Percentiles rank a stretch among this genome's conserved stretches.
Conservation (phyloP, 495 filamentous ascomycete species). For the Cairneyella variabilis region DNA sequence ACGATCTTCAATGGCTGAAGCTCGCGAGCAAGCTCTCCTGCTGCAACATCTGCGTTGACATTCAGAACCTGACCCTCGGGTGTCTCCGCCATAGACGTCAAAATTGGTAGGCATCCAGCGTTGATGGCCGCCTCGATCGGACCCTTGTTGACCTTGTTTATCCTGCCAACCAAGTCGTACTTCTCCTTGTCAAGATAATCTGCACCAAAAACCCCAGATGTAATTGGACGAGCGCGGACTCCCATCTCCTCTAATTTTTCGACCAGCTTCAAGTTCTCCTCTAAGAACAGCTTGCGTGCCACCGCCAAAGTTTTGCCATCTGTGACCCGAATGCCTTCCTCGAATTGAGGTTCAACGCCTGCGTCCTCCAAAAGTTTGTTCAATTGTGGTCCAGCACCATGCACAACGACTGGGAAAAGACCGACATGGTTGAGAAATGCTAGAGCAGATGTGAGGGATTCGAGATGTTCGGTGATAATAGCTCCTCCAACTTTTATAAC, state of each 20-base stretch:
- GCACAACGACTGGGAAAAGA: conserved; percentile 92
- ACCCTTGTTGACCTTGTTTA: conserved; percentile 86
- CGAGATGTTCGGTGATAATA: conserved; percentile 92
- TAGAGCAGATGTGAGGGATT: conserved; percentile 81
- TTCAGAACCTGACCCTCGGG: conserved; percentile 92
- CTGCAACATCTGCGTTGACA: conserved; percentile 96
- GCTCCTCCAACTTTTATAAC: conserved; percentile 99
- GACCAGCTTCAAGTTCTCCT: conserved; percentile 94
- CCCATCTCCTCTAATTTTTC: conserved; percentile 89
- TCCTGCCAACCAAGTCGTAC: conserved; percentile 93
- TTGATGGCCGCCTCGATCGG: conserved; percentile 90
- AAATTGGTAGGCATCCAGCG: conserved; percentile 87
- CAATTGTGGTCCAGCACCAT: conserved; percentile 93
- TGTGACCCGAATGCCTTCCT: conserved; percentile 93
- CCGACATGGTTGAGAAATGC: conserved; percentile 95
- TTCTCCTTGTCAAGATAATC: conserved; percentile 94
- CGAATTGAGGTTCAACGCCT: conserved; percentile 92
- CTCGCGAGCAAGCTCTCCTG: conserved; percentile 84
- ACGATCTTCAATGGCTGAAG: conserved; percentile 97
- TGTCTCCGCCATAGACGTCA: conserved; percentile 97
- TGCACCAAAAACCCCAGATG: conserved; percentile 88
- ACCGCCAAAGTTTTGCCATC: conserved; percentile 93
- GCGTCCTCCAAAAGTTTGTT: conserved; percentile 90
- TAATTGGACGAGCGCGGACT: conserved; percentile 86
- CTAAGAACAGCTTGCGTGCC: conserved; percentile 85